Conservation (phyloP, 148 eudicot species). For the Nepenthes mirabilis region DNA sequence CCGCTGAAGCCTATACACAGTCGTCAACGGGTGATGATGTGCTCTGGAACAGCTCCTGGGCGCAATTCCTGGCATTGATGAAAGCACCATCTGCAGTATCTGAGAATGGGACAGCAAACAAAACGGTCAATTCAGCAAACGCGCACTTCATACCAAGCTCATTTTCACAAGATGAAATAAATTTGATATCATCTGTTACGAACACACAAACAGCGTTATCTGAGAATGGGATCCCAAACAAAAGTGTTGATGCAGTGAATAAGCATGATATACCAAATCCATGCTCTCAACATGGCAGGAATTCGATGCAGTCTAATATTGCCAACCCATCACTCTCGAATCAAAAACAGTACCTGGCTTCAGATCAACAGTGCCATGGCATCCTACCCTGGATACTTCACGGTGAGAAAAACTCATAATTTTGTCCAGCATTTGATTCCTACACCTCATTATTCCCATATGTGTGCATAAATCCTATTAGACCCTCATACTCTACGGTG, state of each 20-base stretch:
- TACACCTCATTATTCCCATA: background rate
- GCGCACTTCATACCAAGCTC: conserved; percentile 1
- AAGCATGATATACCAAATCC: background rate
- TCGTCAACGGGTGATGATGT: conserved; percentile 6
- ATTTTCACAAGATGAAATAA: conserved; percentile 9
- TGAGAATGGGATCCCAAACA: background rate
- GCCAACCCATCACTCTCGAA: conserved; percentile 11
- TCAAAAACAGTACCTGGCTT: conserved; percentile 4
- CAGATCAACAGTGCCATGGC: conserved; percentile 5
- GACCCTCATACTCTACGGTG: no score
- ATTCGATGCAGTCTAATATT: conserved; percentile 12
- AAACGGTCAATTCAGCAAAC: background rate
- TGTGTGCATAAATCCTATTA: background rate
- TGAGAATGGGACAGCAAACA: conserved; percentile 5
- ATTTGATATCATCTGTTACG: background rate
- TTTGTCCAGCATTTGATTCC: conserved; percentile 1
- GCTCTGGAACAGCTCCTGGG: conserved; percentile 13
- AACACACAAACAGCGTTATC: background rate
- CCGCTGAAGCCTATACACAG: conserved; percentile 5
- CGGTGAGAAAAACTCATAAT: background rate
- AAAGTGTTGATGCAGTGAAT: background rate
- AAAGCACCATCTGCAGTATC: conserved; percentile 3
- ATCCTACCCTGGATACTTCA: conserved; percentile 2
- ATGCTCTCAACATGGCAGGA: background rate
- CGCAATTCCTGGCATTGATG: conserved; percentile 11